These are phyloP conservation scores for Coemansia sp. DNA, from an alignment of 192 early-diverging fungal species.

Conservation along the genomic window DNA sequence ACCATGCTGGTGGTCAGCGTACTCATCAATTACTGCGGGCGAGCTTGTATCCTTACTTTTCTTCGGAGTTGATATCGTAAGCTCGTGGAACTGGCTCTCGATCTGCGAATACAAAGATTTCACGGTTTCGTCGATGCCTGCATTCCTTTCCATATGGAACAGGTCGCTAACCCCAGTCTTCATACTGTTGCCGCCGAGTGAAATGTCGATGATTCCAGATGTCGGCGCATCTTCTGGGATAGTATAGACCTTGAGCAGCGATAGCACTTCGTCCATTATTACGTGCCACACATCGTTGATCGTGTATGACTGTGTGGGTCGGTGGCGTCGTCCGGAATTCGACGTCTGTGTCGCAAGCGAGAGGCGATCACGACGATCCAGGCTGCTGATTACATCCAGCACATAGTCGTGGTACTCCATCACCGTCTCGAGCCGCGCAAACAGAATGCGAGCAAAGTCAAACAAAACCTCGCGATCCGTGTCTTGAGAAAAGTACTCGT, in stretches of 20 bases:
- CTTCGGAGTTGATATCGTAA: constrained; percentile 26
- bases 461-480: constrained; percentile 67
- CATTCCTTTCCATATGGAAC: constrained; percentile 46
- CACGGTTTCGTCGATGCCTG: constrained; percentile 29
- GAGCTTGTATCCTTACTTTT: constrained; percentile 31
- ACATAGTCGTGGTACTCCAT: constrained; percentile 72
- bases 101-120: constrained; percentile 47
- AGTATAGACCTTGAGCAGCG: constrained; percentile 51
- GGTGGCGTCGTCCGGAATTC: neutral
- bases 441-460: constrained; percentile 74
- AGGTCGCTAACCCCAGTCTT: constrained; percentile 39
- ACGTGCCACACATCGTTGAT: constrained; percentile 54
- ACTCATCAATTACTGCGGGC: constrained; percentile 50
- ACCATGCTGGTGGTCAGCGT: constrained; percentile 42
- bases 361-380: constrained; percentile 47
- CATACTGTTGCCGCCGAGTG: constrained; percentile 11
- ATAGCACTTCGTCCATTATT: constrained; percentile 49
- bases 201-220: constrained; percentile 15
- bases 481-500: constrained; percentile 50
- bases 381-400: constrained; percentile 61
- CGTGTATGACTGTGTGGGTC: constrained; percentile 27
- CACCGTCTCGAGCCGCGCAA: constrained; percentile 73
- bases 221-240: constrained; percentile 38
- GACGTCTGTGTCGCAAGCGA: constrained; percentile 21
- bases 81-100: constrained; percentile 44